A percentile compares a stretch with the other conserved stretches of the same genome.
These are phyloP conservation scores for Kazachstania sp. DNA, from an alignment of 1,139 yeast genomes.

Conservation along the genomic window DNA sequence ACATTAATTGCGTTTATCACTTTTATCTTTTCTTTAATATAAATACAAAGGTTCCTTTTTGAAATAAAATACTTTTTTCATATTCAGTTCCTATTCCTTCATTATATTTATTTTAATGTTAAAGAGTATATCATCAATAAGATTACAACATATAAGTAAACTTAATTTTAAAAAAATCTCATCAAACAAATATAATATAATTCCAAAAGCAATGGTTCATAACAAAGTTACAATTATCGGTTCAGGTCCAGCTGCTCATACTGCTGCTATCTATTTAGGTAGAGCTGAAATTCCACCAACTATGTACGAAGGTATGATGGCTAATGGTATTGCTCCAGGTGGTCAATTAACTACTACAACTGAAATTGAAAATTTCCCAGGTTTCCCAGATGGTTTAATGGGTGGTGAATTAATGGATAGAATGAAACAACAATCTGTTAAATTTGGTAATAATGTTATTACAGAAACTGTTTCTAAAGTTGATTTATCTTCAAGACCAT, in stretches of 20 bases:
- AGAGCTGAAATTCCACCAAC: conserved; percentile 95
- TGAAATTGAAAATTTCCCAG: conserved; percentile 96
- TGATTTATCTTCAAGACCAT: conserved; percentile 77
- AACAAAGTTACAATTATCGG: conserved; percentile 88
- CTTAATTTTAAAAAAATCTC: neutral
- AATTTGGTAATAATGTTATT: conserved; percentile 87
- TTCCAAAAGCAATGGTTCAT: conserved; percentile 51
- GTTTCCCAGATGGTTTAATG: conserved; percentile 86
- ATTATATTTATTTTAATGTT: neutral
- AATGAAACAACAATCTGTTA: conserved; percentile 80
- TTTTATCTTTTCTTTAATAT: neutral
- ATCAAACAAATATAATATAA: neutral
- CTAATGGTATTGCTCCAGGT: conserved; percentile 97
- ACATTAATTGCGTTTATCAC: neutral
- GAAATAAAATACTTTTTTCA: neutral
- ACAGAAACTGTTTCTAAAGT: conserved; percentile 92
- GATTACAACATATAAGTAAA: neutral
- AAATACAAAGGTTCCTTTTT: neutral
- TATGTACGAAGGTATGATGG: conserved; percentile 90
- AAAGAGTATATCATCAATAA: neutral
- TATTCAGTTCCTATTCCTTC: neutral
- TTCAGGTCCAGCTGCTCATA: conserved; percentile 99
- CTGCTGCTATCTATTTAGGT: conserved; percentile 94
- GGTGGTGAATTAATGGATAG: conserved; percentile 86
- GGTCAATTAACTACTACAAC: conserved; percentile 98